Percentiles rank a stretch among this genome's conserved stretches.
Conservation (phyloP, 345 rosid species). For the Erucastrum elatum region DNA sequence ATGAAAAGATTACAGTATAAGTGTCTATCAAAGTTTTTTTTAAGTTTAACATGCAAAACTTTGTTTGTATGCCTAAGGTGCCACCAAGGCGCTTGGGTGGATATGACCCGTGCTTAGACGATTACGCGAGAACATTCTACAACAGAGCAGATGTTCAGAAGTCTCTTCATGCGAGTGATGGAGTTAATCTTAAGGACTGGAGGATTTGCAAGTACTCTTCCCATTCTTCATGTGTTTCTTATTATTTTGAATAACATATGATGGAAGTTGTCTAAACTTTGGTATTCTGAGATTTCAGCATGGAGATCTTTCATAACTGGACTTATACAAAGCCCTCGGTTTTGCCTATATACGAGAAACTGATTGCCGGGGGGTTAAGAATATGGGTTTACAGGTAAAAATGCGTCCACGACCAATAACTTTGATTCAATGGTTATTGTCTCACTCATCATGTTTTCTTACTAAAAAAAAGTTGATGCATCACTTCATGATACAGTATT, state of each 20-base stretch:
- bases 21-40: neutral
- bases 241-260: neutral
- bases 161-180: conserved; percentile 84
- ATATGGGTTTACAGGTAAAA: conserved; percentile 91
- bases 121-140: conserved; percentile 72
- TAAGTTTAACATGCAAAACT: neutral
- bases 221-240: neutral
- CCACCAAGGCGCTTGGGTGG: conserved; percentile 83
- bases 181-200: conserved; percentile 66
- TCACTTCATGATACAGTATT: too few species aligned
- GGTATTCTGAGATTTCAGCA: conserved; percentile 44
- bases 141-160: conserved; percentile 85
- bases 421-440: neutral
- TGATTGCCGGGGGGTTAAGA: conserved; percentile 67
- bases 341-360: conserved; percentile 82
- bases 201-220: conserved; percentile 83
- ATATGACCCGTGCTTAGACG: conserved; percentile 89
- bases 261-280: conserved; percentile 9
- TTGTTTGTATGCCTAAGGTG: conserved; percentile 31
- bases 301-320: conserved; percentile 57
- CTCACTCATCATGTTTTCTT: neutral
- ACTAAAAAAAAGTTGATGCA: neutral
- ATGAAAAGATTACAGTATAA: neutral
- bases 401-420: neutral
- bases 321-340: conserved; percentile 54